These are phyloP conservation scores for Sporothrix mexicana DNA, from an alignment of 2,329 filamentous ascomycete species.

Conservation along the genomic window DNA sequence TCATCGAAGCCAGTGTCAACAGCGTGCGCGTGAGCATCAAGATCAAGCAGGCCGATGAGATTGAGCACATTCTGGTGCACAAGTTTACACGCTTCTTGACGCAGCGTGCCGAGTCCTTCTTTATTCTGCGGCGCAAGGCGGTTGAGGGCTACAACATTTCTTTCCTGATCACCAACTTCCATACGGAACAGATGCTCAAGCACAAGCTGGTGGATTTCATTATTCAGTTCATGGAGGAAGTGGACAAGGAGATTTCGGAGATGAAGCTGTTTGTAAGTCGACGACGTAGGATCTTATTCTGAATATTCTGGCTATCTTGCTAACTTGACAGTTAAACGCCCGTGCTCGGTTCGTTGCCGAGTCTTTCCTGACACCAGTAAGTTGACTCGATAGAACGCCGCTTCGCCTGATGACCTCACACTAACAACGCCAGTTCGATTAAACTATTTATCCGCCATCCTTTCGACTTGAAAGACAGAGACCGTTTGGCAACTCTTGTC, in stretches of 20 bases:
- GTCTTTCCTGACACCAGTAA: slow-evolving; percentile 86
- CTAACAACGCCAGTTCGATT: slow-evolving; percentile 27
- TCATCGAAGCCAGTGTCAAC: slow-evolving; percentile 97
- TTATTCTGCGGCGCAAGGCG: slow-evolving; percentile 92
- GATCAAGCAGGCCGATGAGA: slow-evolving; percentile 99
- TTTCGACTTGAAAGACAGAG: background rate
- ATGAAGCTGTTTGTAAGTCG: slow-evolving; percentile 97
- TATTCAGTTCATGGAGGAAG: slow-evolving; percentile 99
- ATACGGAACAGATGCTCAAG: slow-evolving; percentile 98
- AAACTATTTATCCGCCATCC: background rate
- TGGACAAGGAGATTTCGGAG: slow-evolving; percentile 99
- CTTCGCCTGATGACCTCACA: background rate
- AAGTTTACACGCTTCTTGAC: slow-evolving; percentile 98
- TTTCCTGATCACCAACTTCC: slow-evolving; percentile 98
- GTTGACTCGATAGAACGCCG: background rate
- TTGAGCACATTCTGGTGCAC: slow-evolving; percentile 96
- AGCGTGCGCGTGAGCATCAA: slow-evolving; percentile 96
- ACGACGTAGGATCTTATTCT: background rate
- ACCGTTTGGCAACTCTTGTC: background rate
- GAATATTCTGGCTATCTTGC: background rate
- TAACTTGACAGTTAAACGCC: slow-evolving; percentile 79
- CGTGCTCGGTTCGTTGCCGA: slow-evolving; percentile 97
- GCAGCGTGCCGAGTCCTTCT: slow-evolving; percentile 95
- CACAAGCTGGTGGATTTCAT: slow-evolving; percentile 99
- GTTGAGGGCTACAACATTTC: slow-evolving; percentile 99